Base-by-base conservation (phyloP, 1,284 basidiomycete species). In the Mycena citricolor region DNA sequence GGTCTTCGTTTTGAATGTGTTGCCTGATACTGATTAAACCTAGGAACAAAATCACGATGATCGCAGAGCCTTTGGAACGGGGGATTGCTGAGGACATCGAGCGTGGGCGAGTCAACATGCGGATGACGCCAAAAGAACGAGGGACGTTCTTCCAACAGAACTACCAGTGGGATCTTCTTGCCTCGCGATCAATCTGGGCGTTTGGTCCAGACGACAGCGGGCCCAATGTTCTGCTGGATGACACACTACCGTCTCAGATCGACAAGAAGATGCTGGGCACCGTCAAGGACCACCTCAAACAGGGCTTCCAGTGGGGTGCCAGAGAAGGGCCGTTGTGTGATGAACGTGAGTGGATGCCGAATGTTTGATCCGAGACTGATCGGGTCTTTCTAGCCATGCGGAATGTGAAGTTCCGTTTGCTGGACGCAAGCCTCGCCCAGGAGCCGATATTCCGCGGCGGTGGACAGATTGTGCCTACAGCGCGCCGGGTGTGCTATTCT, bases 251-350 rank as follows among this genome's bases (percentile, higher is more conserved):
- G 4, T 91, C 88, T 13, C 92, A 97, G 71, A 79, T 94, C 35
- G 95, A 99, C 71, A 97, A 97, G 69, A 97, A 94, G 66, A 60
- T 93, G 48, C 69, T 99, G 44, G 83, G 80, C 26, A 84, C 86
- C 12, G 90, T 98, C 40, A 94, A 87, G 66, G 95, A 99, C 58
- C 88, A 92, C 56, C 87, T 99, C 61, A 95, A 93, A 68, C 97
- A 99, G 68, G 97, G 97, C 24, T 99, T 99, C 84, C 97, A 97
- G 63, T 99, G 97, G 97, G 97, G 91, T 44, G 85, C 95, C 37
- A 77, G 95, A 33, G 97, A 99, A 71, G 97, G 97, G 1, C 97
- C 97, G 16, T 63, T 99, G 39, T 97, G 94, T 61, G 97, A 99
- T 63, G 97, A 99, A 70, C 97, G 93, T 95, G 59, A 79, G 93